A percentile compares a stretch with the other conserved stretches of the same genome.
phyloP scores from a whole-genome alignment of 129 eudicot genomes.

The Logfia minima region DNA sequence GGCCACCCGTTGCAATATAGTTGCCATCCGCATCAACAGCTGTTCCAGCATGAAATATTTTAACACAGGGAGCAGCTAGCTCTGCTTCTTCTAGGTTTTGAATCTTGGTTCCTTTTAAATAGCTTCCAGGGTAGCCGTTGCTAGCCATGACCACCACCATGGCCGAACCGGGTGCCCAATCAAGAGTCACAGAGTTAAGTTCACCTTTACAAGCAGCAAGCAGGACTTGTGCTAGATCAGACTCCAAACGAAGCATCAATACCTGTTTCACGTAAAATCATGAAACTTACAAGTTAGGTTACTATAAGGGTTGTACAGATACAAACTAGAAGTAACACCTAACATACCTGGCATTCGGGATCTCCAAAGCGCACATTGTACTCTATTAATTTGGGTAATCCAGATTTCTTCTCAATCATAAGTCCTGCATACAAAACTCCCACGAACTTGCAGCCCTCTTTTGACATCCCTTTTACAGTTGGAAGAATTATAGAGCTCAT shows the following conservation, averaged over 20 bases:
- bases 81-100: constrained; percentile 77
- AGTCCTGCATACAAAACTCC: constrained; percentile 95
- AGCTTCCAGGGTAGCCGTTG: constrained; percentile 89
- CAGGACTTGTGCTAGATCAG: constrained; percentile 82
- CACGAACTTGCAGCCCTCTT: constrained; percentile 86
- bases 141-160: constrained; percentile 99
- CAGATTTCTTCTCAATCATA: constrained; percentile 88
- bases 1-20: constrained; percentile 73
- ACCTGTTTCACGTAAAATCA: constrained; percentile 43
- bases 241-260: constrained; percentile 82
- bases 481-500: constrained; percentile 83
- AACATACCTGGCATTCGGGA: constrained; percentile 96
- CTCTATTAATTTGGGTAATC: constrained; percentile 84
- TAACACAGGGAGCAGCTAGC: constrained; percentile 59
- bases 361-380: constrained; percentile 95
- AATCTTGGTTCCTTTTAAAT: constrained; percentile 64
- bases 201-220: constrained; percentile 90
- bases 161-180: constrained; percentile 90
- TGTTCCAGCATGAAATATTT: constrained; percentile 88
- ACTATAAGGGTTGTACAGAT: background rate
- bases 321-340: constrained; percentile 1
- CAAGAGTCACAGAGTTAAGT: constrained; percentile 50
- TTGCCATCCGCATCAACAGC: constrained; percentile 61
- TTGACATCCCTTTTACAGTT: constrained; percentile 83
- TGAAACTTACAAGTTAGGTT: background rate